Evolutionary conservation across 257 asterid genomes (phyloP).

Genomic region (Plantago major): DNA sequence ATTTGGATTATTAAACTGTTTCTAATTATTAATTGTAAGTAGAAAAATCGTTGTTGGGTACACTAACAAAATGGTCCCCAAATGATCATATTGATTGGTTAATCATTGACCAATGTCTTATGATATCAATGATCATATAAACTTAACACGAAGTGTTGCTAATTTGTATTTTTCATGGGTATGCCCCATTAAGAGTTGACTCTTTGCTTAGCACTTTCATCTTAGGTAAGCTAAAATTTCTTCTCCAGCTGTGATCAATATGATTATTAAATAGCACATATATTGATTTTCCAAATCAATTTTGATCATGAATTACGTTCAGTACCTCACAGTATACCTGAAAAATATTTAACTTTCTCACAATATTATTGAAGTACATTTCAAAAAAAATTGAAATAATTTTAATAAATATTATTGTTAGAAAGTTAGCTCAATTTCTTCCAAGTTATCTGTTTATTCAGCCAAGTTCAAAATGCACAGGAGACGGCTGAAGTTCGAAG

Average conservation of each 20-base stretch:
- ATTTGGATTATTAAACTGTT: not conserved
- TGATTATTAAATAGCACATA: too few species aligned
- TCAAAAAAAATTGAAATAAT: not conserved
- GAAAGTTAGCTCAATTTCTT: not conserved
- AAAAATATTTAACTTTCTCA: too few species aligned
- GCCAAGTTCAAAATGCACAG: too few species aligned
- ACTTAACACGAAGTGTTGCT: too few species aligned
- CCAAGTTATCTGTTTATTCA: too few species aligned
- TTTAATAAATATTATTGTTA: not conserved
- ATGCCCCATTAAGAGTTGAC: constrained; percentile 47
- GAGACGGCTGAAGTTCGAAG: too few species aligned
- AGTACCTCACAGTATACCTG: too few species aligned
- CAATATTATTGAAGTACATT: too few species aligned
- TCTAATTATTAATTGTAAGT: constrained; percentile 6
- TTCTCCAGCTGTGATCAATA: constrained; percentile 17
- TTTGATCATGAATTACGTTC: too few species aligned
- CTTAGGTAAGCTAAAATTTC: constrained; percentile 37
- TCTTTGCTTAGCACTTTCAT: constrained; percentile 26
- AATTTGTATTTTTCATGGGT: constrained; percentile 29
- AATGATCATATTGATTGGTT: constrained; percentile 35
- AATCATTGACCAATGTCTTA: constrained; percentile 56
- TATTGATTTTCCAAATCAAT: too few species aligned
- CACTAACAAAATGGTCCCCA: constrained; percentile 23
- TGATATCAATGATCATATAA: constrained; percentile 13
- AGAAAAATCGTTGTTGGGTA: not conserved